Percentiles rank a stretch among this genome's conserved stretches.
Conservation (phyloP, 345 rosid species). For the Syzygium aqueum region DNA sequence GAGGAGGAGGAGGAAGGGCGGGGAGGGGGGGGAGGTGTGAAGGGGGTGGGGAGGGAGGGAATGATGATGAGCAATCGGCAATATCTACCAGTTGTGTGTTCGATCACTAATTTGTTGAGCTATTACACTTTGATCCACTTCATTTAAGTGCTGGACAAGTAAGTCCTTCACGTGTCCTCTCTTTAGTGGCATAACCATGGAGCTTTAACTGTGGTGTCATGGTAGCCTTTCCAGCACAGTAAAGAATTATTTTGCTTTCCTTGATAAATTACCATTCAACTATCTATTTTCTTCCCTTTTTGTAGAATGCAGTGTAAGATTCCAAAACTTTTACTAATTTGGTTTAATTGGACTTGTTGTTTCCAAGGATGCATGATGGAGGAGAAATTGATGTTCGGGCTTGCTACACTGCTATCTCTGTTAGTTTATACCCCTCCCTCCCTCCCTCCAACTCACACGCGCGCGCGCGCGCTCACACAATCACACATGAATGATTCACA, state of each 20-base stretch:
- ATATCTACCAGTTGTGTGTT: background rate
- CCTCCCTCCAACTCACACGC: background rate
- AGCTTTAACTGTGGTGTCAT: background rate
- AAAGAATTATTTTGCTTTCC: background rate
- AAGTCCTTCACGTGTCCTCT: background rate
- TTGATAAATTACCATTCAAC: background rate
- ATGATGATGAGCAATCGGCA: background rate
- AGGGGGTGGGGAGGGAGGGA: background rate
- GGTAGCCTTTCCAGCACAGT: background rate
- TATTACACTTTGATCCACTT: background rate
- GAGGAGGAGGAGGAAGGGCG: background rate
- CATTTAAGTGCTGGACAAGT: background rate
- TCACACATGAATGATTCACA: background rate
- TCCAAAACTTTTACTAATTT: background rate
- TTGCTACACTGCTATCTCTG: constrained; percentile 92
- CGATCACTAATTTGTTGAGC: background rate
- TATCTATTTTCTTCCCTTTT: background rate
- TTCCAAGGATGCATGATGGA: constrained; percentile 79
- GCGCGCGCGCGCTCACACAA: background rate
- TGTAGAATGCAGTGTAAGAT: background rate
- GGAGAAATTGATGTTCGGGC: constrained; percentile 98
- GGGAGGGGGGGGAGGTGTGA: background rate
- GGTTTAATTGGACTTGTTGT: background rate
- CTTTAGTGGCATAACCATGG: background rate
- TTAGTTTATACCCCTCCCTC: constrained; percentile 16